A percentile compares a stretch with the other conserved stretches of the same genome.
These are phyloP conservation scores for Aspergillus terreus DNA, from an alignment of 2,329 filamentous ascomycete species.

Conservation along the genomic window DNA sequence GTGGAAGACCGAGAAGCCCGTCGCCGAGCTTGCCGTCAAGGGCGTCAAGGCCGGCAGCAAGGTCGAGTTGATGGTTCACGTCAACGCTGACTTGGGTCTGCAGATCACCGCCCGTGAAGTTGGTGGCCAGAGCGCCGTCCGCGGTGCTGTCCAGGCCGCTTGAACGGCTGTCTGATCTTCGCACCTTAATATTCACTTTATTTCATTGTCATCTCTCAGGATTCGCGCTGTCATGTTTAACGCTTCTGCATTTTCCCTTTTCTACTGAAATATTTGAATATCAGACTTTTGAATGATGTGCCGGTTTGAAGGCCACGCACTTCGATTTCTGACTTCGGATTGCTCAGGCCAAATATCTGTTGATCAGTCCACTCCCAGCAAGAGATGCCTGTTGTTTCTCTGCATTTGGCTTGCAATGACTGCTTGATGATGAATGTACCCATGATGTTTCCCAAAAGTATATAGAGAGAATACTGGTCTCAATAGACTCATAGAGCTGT, in stretches of 20 bases:
- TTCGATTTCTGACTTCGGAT: neutral
- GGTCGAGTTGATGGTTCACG: constrained; percentile 90
- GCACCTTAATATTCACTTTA: constrained; percentile 5
- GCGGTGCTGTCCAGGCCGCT: constrained; percentile 55
- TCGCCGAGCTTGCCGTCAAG: constrained; percentile 82
- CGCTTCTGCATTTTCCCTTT: constrained; percentile 1
- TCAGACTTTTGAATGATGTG: constrained; percentile 6
- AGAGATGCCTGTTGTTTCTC: neutral
- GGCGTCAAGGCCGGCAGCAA: constrained; percentile 83
- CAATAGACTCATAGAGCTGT: constrained; percentile 11
- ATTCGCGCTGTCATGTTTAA: constrained; percentile 5
- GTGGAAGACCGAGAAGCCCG: constrained; percentile 78
- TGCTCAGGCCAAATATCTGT: neutral
- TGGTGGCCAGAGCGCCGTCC: constrained; percentile 78
- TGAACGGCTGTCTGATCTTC: constrained; percentile 15
- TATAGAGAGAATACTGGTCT: constrained; percentile 13
- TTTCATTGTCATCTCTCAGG: constrained; percentile 1
- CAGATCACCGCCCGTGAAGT: constrained; percentile 81
- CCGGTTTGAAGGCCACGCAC: neutral
- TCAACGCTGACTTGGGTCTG: constrained; percentile 73
- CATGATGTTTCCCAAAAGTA: constrained; percentile 21
- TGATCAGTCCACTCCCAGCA: neutral
- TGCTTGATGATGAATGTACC: constrained; percentile 22
- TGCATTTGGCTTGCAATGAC: constrained; percentile 11
- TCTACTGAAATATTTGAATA: constrained; percentile 6